A percentile compares a stretch with the other conserved stretches of the same genome.
Evolutionary conservation across 1,139 yeast genomes (phyloP).

Genomic region (Arxiozyma telluris): DNA sequence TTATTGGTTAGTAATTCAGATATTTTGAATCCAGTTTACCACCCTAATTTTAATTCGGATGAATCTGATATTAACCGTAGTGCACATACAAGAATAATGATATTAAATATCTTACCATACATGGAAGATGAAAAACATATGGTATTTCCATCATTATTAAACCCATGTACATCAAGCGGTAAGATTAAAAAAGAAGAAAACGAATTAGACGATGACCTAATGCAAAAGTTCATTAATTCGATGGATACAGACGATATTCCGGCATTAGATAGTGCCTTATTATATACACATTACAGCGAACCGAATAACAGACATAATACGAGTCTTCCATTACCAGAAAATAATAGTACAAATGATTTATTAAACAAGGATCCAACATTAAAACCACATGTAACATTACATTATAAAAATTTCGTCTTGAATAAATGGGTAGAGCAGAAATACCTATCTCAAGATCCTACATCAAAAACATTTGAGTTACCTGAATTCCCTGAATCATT

Average conservation of each 20-base stretch:
- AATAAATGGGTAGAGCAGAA: neutral
- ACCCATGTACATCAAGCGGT: conserved; percentile 32
- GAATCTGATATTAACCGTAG: neutral
- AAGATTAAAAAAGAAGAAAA: conserved; percentile 23
- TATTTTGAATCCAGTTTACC: conserved; percentile 3
- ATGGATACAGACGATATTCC: conserved; percentile 17
- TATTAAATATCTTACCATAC: conserved; percentile 54
- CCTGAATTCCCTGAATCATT: neutral
- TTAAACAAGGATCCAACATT: neutral
- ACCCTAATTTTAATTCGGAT: neutral
- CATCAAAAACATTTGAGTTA: neutral
- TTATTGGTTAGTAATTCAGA: conserved; percentile 12
- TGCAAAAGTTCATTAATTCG: conserved; percentile 21
- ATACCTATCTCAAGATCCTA: neutral
- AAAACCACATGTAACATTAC: neutral
- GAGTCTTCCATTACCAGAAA: neutral
- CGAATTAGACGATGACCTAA: conserved; percentile 15
- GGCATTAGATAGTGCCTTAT: neutral
- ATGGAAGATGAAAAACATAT: conserved; percentile 68
- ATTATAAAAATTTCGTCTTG: neutral
- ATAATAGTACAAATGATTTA: neutral
- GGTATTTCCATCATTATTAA: conserved; percentile 45
- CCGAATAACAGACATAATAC: neutral
- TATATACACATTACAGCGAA: conserved; percentile 9
- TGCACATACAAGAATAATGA: conserved; percentile 24